Base-by-base conservation (phyloP, 805 yeast species). In the Lachancea thermotolerans region DNA sequence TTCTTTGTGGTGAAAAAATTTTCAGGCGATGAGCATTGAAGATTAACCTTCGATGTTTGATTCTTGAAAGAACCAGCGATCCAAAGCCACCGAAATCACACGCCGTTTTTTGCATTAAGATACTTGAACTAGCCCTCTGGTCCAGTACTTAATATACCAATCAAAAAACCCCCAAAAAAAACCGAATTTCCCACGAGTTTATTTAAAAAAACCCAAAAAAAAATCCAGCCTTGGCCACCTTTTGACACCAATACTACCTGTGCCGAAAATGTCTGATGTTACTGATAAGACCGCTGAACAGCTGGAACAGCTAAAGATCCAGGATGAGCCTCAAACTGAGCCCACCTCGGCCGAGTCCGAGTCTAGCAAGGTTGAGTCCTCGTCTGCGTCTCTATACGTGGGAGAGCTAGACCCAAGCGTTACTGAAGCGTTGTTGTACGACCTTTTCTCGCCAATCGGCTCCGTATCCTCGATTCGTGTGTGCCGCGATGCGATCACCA, bases 401-500 rank as follows among this genome's bases (percentile, higher is more conserved):
- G 98, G 99, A 65, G 99, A 93, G 74, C 81, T 93, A 61, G 95
- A 87, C 69, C 86, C 90, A 53, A 68, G 85, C 38, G 95, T 93
- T 58, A 85, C 88, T 59, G 99, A 93, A 77, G 95, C 98, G 50
- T 77, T 84, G 60, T 80, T 93, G 65, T 93, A 85, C 67, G 99
- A 93, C 75, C 75, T 90, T 61, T 93, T 93, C 76, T 85, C 95
- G 54, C 89, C 86, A 64, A 77, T 91, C 60, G 99, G 98, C 58
- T 89, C 87, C 63, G 98, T 93, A 49, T 79, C 96, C 29, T 87
- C 96, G 52, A 90, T 93, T 69, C 90, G 98, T 75, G 96, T 93
- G 54, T 93, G 99, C 77, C 91, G 99, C 74, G 98, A 93, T 67
- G 95, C 97, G 58, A 84, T 93, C 59, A 82, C 97, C 68, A 87